Evolutionary conservation across 305 asterid genomes (phyloP).

Genomic region (Solanum chacoense): DNA sequence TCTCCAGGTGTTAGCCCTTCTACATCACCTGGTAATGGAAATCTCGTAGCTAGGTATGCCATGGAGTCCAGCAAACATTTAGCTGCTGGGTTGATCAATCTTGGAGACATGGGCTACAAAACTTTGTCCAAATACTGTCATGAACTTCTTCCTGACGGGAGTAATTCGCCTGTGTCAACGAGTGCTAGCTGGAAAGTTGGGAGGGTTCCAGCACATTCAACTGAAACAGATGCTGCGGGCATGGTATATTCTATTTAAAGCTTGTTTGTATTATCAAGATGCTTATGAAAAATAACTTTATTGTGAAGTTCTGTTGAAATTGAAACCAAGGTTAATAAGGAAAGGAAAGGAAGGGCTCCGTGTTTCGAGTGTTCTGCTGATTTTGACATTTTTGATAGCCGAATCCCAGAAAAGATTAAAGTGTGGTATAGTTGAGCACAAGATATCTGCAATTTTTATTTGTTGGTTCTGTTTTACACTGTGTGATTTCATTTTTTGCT

Average conservation of each 20-base stretch:
- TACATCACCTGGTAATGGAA: slow-evolving; percentile 82
- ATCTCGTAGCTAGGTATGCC: slow-evolving; percentile 91
- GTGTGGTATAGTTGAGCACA: neutral
- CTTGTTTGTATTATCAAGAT: neutral
- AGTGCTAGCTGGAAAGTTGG: slow-evolving; percentile 57
- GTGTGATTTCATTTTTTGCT: neutral
- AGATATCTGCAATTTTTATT: neutral
- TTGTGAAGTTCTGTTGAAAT: neutral
- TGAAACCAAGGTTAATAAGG: neutral
- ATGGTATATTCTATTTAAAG: slow-evolving; percentile 30
- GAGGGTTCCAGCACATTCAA: slow-evolving; percentile 40
- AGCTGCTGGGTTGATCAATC: slow-evolving; percentile 77
- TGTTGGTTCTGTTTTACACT: neutral
- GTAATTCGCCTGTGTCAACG: slow-evolving; percentile 44
- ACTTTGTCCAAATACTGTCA: slow-evolving; percentile 68
- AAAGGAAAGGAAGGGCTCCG: neutral
- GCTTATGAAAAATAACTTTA: neutral
- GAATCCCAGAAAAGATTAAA: neutral
- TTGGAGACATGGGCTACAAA: slow-evolving; percentile 89
- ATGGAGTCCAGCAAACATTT: slow-evolving; percentile 86
- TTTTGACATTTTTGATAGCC: neutral
- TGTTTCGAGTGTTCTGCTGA: neutral
- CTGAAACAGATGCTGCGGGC: slow-evolving; percentile 86
- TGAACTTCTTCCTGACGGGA: slow-evolving; percentile 70
- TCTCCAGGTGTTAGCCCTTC: slow-evolving; percentile 83